Evolutionary conservation across 768 basidiomycete species (phyloP).

Genomic region (Termitomyces sp.): DNA sequence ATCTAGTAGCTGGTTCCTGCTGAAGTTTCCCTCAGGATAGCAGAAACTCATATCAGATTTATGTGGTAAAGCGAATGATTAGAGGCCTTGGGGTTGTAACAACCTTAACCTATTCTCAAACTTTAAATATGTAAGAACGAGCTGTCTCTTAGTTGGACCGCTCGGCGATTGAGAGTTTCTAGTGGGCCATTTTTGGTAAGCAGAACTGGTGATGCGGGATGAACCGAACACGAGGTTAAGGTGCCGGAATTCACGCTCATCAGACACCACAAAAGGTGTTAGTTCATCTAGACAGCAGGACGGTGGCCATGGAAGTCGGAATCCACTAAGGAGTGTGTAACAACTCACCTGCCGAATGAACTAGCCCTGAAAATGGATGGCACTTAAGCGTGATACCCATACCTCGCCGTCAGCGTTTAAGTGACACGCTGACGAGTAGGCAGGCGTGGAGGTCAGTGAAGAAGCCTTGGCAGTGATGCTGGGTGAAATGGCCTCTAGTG

Average conservation of each 20-base stretch:
- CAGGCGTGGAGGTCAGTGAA: too few relatives aligned
- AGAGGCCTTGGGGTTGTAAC: neutral
- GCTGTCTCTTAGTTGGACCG: conserved; percentile 68
- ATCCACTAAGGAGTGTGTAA: conserved; percentile 62
- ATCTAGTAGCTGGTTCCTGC: conserved; percentile 63
- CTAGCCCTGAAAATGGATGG: too few relatives aligned
- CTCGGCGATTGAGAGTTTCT: conserved; percentile 79
- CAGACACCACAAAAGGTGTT: conserved; percentile 83
- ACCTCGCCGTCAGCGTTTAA: too few relatives aligned
- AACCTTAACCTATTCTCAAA: conserved; percentile 18
- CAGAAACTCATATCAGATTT: conserved; percentile 2
- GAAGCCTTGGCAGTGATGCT: too few relatives aligned
- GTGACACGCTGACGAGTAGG: too few relatives aligned
- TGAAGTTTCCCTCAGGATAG: conserved; percentile 75
- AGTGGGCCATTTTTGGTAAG: conserved; percentile 11
- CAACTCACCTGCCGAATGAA: too few relatives aligned
- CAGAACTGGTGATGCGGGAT: neutral
- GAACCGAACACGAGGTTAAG: conserved; percentile 61
- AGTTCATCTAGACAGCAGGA: conserved; percentile 87
- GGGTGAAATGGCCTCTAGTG: too few relatives aligned
- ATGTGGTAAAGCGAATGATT: neutral
- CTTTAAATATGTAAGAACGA: conserved; percentile 81
- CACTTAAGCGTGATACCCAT: too few relatives aligned
- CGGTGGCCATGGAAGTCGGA: conserved; percentile 42
- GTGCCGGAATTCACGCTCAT: conserved; percentile 80